phyloP scores from a whole-genome alignment of 495 filamentous ascomycete species.

The Lepidopterella palustris region DNA sequence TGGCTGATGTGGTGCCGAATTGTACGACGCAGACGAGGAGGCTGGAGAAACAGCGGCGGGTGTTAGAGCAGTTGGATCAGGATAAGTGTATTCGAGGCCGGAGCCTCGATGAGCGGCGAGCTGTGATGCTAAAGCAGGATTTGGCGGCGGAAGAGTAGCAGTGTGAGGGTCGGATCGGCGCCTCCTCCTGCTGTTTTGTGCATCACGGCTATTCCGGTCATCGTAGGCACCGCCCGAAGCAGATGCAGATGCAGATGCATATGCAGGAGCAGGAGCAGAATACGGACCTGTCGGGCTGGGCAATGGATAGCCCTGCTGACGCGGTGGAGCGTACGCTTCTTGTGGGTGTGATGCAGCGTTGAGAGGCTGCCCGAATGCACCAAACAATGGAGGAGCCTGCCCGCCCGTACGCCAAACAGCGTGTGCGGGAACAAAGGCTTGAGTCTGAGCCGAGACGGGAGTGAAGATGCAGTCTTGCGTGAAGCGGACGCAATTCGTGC shows the following conservation, averaged over 20 bases:
- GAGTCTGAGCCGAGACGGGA: slow-evolving; percentile 73
- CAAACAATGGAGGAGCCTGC: slow-evolving; percentile 50
- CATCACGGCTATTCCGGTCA: slow-evolving; percentile 24
- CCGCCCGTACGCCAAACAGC: slow-evolving; percentile 39
- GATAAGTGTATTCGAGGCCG: slow-evolving; percentile 29
- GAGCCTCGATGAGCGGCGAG: slow-evolving; percentile 24
- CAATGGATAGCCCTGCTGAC: slow-evolving; percentile 24
- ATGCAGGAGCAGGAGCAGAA: slow-evolving; percentile 9
- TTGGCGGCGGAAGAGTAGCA: slow-evolving; percentile 37
- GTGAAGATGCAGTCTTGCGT: slow-evolving; percentile 84
- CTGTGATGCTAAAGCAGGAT: slow-evolving; percentile 31
- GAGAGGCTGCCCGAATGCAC: slow-evolving; percentile 68
- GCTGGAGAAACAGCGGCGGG: slow-evolving; percentile 36
- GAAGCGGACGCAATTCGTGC: slow-evolving; percentile 73
- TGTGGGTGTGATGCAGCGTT: slow-evolving; percentile 47
- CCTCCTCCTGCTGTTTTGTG: slow-evolving; percentile 32
- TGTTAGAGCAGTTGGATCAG: slow-evolving; percentile 34
- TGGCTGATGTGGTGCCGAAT: slow-evolving; percentile 25
- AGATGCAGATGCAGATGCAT: slow-evolving; percentile 17
- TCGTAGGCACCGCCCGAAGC: slow-evolving; percentile 28
- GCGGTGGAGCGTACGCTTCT: slow-evolving; percentile 14
- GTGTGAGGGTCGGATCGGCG: slow-evolving; percentile 36
- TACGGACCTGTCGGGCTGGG: slow-evolving; percentile 33
- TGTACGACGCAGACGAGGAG: slow-evolving; percentile 31
- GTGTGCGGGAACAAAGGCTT: slow-evolving; percentile 78